phyloP scores from a whole-genome alignment of 2,329 filamentous ascomycete genomes.

The Keithomyces neogunnii region DNA sequence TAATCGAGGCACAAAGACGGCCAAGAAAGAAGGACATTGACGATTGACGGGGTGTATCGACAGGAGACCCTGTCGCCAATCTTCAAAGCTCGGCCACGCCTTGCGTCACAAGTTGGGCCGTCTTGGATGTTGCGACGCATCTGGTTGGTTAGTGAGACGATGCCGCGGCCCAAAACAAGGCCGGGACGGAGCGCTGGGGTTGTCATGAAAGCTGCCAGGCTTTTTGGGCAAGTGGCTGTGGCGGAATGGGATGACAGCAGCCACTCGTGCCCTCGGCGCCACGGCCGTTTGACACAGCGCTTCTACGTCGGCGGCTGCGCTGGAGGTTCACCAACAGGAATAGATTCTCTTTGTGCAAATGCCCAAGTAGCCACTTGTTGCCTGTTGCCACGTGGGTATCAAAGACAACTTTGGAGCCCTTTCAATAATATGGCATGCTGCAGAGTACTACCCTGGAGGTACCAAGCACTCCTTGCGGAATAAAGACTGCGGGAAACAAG shows the following conservation, averaged over 20 bases:
- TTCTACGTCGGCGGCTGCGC: neutral
- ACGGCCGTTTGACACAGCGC: neutral
- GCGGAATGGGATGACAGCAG: neutral
- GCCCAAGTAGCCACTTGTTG: too few species aligned
- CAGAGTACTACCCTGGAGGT: too few species aligned
- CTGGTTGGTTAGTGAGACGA: neutral
- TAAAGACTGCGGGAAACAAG: too few species aligned
- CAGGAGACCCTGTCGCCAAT: neutral
- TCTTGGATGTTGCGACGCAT: neutral
- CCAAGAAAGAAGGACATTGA: neutral
- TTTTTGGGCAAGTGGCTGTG: neutral
- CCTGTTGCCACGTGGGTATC: too few species aligned
- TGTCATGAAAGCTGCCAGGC: neutral
- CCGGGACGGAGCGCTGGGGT: too few species aligned
- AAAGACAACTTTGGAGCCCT: too few species aligned
- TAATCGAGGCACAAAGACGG: neutral
- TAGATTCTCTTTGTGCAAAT: too few species aligned
- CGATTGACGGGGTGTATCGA: neutral
- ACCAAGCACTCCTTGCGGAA: too few species aligned
- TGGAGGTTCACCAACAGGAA: neutral
- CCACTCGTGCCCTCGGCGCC: neutral
- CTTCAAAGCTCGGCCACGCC: neutral
- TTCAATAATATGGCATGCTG: too few species aligned
- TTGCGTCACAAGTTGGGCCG: neutral
- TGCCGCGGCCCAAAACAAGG: too few species aligned